Percentiles rank a stretch among this genome's conserved stretches.
These are phyloP conservation scores for Beta corolliflora DNA, from an alignment of 179 eudicot genomes.

Conservation along the genomic window DNA sequence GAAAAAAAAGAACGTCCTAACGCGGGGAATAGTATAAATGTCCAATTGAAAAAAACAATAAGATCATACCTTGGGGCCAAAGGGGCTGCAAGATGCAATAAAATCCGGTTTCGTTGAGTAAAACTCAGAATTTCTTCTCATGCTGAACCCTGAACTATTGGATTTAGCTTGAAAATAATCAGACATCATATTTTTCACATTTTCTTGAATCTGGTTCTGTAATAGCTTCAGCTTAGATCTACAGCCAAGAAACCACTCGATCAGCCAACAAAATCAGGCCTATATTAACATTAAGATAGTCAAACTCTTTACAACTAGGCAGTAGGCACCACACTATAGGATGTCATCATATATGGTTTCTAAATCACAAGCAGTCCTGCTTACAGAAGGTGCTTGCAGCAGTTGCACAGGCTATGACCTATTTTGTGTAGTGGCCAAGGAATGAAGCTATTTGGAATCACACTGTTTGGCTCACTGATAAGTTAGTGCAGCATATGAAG, in stretches of 20 bases:
- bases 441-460: too few species aligned
- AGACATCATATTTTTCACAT: constrained; percentile 82
- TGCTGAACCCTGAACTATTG: constrained; percentile 30
- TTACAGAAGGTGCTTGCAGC: too few species aligned
- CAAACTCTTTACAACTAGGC: background rate
- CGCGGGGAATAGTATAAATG: background rate
- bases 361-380: too few species aligned
- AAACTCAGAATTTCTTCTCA: constrained; percentile 34
- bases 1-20: too few species aligned
- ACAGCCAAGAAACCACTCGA: constrained; percentile 29
- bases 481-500: too few species aligned
- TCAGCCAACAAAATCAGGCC: background rate
- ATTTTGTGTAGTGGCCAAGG: too few species aligned
- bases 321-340: background rate
- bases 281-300: background rate
- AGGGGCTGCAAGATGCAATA: constrained; percentile 81
- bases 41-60: background rate
- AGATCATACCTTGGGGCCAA: constrained; percentile 80
- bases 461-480: too few species aligned
- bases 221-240: constrained; percentile 75
- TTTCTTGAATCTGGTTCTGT: constrained; percentile 62
- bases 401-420: too few species aligned
- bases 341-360: background rate
- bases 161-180: constrained; percentile 55
- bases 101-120: constrained; percentile 48